A percentile compares a stretch with the other conserved stretches of the same genome.
Evolutionary conservation across 2,329 filamentous ascomycete genomes (phyloP).

Genomic region (Ceratocystis alfenasii): DNA sequence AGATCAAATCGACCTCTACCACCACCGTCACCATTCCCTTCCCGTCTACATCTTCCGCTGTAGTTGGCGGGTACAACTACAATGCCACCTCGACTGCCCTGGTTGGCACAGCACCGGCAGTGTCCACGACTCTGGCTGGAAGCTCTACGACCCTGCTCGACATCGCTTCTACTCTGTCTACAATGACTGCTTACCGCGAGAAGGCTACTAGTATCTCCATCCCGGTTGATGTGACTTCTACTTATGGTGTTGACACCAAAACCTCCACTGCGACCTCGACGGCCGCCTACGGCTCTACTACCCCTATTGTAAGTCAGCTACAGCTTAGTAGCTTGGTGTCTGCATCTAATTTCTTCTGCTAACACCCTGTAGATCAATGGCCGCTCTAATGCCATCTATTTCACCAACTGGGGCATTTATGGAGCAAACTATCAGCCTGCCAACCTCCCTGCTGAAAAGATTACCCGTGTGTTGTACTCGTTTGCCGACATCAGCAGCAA

Average conservation of each 20-base stretch:
- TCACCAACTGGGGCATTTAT: slow-evolving; percentile 54
- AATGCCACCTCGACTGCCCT: not conserved
- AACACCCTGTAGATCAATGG: not conserved
- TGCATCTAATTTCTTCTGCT: not conserved
- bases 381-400: slow-evolving; percentile 38
- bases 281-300: not conserved
- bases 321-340: not conserved
- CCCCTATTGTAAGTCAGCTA: not conserved
- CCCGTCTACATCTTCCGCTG: not conserved
- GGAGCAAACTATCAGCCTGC: slow-evolving; percentile 58
- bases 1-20: slow-evolving; percentile 1
- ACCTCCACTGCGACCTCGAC: not conserved
- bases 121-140: not conserved
- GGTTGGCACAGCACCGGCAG: not conserved
- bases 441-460: slow-evolving; percentile 51
- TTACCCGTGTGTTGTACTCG: slow-evolving; percentile 61
- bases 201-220: not conserved
- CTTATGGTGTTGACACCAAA: not conserved
- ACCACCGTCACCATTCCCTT: slow-evolving; percentile 14
- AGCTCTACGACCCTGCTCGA: not conserved
- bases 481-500: slow-evolving; percentile 23
- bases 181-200: not conserved
- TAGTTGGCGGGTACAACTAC: not conserved
- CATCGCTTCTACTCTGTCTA: not conserved
- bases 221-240: not conserved